Conservation (phyloP, 2,329 filamentous ascomycete genomes). For the Graphilbum sp. region DNA sequence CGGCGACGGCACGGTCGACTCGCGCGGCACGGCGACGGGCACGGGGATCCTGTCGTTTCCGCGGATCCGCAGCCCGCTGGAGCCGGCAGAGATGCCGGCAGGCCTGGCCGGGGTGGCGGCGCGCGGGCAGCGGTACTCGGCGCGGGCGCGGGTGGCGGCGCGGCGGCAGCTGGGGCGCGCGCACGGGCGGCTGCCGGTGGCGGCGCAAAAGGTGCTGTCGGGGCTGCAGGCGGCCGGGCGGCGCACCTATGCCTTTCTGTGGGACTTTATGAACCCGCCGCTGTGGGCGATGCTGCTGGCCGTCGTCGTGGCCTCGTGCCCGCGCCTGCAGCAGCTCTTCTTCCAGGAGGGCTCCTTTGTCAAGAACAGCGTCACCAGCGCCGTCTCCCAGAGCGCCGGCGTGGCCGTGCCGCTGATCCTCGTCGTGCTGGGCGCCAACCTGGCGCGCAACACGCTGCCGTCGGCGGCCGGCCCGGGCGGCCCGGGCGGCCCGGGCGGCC, state of each 20-base stretch:
- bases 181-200: conserved; percentile 24
- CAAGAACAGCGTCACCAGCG: conserved; percentile 81
- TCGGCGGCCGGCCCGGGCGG: conserved; percentile 28
- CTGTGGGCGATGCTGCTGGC: conserved; percentile 92
- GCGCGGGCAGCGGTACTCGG: conserved; percentile 15
- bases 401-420: conserved; percentile 92
- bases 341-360: conserved; percentile 82
- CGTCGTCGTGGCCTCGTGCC: conserved; percentile 81
- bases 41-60: conserved; percentile 48
- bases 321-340: conserved; percentile 65
- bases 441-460: conserved; percentile 78
- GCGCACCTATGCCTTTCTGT: conserved; percentile 48
- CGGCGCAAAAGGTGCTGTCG: conserved; percentile 20
- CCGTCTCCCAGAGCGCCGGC: conserved; percentile 67
- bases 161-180: too few species aligned
- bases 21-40: too few species aligned
- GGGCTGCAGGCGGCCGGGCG: conserved; percentile 17
- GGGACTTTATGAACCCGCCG: conserved; percentile 96
- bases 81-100: conserved; percentile 21
- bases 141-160: conserved; percentile 7
- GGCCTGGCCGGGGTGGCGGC: conserved; percentile 25
- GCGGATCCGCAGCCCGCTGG: conserved; percentile 28
- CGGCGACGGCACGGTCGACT: conserved; percentile 36
- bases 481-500: too few species aligned
- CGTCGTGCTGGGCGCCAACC: conserved; percentile 85